Conservation (phyloP, 2,329 filamentous ascomycete genomes). For the Talaromyces islandicus region DNA sequence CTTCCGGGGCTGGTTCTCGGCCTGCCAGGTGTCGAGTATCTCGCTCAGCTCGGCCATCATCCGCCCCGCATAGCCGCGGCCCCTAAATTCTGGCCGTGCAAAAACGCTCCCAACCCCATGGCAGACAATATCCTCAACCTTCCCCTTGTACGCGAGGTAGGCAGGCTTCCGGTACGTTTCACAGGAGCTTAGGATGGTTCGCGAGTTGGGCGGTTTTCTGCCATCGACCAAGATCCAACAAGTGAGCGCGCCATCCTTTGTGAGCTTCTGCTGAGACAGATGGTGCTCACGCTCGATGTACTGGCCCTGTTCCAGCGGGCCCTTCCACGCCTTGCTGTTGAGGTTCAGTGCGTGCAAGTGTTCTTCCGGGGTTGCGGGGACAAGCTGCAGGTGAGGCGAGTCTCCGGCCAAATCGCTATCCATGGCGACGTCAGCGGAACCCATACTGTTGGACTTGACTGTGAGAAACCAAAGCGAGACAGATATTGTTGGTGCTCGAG, state of each 20-base stretch:
- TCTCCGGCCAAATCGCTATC: slow-evolving; percentile 30
- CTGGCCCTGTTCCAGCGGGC: slow-evolving; percentile 47
- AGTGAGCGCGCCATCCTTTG: slow-evolving; percentile 50
- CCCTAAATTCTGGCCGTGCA: slow-evolving; percentile 60
- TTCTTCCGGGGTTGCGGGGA: slow-evolving; percentile 51
- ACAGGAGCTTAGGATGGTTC: slow-evolving; percentile 52
- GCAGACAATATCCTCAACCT: slow-evolving; percentile 50
- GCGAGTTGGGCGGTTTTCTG: slow-evolving; percentile 27
- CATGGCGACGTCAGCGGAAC: slow-evolving; percentile 31
- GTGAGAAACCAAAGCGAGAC: background rate
- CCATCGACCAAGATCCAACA: slow-evolving; percentile 55
- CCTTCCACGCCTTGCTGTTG: slow-evolving; percentile 55
- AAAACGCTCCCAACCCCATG: slow-evolving; percentile 81
- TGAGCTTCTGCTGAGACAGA: slow-evolving; percentile 47
- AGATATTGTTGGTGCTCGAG: background rate
- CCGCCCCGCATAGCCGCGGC: slow-evolving; percentile 68
- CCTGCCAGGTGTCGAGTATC: slow-evolving; percentile 48
- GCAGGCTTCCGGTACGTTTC: slow-evolving; percentile 46
- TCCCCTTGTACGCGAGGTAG: slow-evolving; percentile 44
- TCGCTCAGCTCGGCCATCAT: slow-evolving; percentile 65
- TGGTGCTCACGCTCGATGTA: slow-evolving; percentile 55
- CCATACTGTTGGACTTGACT: slow-evolving; percentile 20
- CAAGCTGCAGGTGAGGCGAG: slow-evolving; percentile 48
- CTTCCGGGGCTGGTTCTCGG: slow-evolving; percentile 33
- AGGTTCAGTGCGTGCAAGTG: slow-evolving; percentile 45